Percentiles rank a stretch among this genome's conserved stretches.
Evolutionary conservation across 2,329 filamentous ascomycete species (phyloP).

Genomic region (Exserohilum rostratum): DNA sequence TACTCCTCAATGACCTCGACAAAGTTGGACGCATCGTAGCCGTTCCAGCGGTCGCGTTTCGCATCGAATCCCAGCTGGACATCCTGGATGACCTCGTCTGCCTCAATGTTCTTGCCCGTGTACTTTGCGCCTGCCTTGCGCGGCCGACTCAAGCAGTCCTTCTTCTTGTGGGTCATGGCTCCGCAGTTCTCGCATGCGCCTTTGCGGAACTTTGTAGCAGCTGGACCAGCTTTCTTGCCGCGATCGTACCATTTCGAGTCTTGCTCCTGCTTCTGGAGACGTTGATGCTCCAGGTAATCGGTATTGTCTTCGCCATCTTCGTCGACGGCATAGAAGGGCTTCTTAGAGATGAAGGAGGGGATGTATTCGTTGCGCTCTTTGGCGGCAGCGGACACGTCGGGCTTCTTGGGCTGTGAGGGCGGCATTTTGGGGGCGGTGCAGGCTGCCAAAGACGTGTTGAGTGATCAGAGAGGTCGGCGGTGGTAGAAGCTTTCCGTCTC

Average conservation of each 20-base stretch:
- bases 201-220: conserved; percentile 95
- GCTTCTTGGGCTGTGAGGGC: conserved; percentile 56
- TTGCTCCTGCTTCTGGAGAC: conserved; percentile 73
- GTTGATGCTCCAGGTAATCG: conserved; percentile 97
- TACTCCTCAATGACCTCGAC: conserved; percentile 86
- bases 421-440: conserved; percentile 47
- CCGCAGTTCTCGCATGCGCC: conserved; percentile 99
- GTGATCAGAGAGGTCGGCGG: conserved; percentile 1
- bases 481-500: conserved; percentile 15
- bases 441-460: conserved; percentile 1
- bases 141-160: conserved; percentile 88
- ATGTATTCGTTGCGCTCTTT: conserved; percentile 99
- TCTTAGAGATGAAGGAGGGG: conserved; percentile 95
- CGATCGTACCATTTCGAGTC: conserved; percentile 91
- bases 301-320: conserved; percentile 67
- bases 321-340: conserved; percentile 92
- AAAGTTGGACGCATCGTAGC: conserved; percentile 91
- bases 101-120: conserved; percentile 91
- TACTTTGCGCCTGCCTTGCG: conserved; percentile 88
- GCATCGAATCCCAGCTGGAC: conserved; percentile 94
- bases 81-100: conserved; percentile 85
- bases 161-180: conserved; percentile 93
- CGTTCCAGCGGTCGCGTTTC: conserved; percentile 97
- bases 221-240: conserved; percentile 80
- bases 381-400: conserved; percentile 60